Evolutionary conservation across 352 stramenopile genomes (phyloP).

Genomic region (Phytophthora capsici): DNA sequence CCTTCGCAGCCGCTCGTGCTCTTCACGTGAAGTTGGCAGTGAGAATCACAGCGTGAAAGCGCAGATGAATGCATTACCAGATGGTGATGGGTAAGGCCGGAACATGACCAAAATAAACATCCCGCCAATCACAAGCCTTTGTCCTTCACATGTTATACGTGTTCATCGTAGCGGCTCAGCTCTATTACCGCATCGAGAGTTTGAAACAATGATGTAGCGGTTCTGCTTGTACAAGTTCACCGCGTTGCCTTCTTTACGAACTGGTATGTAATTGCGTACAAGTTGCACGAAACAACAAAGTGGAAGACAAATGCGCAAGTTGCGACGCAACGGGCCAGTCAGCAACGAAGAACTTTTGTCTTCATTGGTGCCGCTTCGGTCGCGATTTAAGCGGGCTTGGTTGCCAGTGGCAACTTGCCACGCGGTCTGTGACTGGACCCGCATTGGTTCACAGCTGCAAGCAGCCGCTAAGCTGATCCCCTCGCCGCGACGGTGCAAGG

Average conservation of each 20-base stretch:
- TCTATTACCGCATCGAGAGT: too few relatives aligned
- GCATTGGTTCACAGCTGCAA: slow-evolving; percentile 3
- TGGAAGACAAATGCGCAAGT: too few relatives aligned
- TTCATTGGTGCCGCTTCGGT: too few relatives aligned
- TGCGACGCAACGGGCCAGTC: background rate
- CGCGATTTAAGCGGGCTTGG: slow-evolving; percentile 14
- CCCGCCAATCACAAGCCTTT: background rate
- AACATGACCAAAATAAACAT: background rate
- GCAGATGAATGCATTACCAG: background rate
- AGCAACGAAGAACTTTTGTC: too few relatives aligned
- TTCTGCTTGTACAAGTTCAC: too few relatives aligned
- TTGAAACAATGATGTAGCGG: too few relatives aligned
- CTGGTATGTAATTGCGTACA: background rate
- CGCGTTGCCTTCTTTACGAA: too few relatives aligned
- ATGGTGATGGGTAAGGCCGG: slow-evolving; percentile 1
- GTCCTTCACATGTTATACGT: background rate
- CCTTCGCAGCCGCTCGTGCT: slow-evolving; percentile 1
- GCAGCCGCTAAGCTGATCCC: background rate
- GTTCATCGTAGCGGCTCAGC: too few relatives aligned
- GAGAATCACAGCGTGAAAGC: too few relatives aligned
- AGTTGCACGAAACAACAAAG: background rate
- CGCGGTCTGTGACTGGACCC: background rate
- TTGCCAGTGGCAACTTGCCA: too few relatives aligned
- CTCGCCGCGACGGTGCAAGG: background rate
- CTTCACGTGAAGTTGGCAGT: background rate